Evolutionary conservation across 2,329 filamentous ascomycete genomes (phyloP).

Genomic region (Cladosporium sp.): DNA sequence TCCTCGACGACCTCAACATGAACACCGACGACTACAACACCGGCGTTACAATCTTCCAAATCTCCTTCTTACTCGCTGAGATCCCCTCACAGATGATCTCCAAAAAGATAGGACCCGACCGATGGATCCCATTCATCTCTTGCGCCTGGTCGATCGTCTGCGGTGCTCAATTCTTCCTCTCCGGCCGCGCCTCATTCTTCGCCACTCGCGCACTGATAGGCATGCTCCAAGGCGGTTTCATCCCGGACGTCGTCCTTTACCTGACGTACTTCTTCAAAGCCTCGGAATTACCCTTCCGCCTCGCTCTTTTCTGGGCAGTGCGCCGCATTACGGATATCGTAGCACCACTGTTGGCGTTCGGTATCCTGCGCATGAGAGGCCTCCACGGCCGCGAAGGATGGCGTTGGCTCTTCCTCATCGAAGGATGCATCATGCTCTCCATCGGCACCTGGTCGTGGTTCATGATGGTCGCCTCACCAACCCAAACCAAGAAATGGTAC

Average conservation of each 20-base stretch:
- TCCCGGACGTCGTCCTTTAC: constrained; percentile 66
- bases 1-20: constrained; percentile 53
- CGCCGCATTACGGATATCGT: constrained; percentile 34
- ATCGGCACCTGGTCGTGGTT: constrained; percentile 35
- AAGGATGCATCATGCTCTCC: neutral
- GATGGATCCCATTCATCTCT: constrained; percentile 62
- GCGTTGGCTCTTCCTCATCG: constrained; percentile 43
- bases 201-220: constrained; percentile 47
- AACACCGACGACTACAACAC: constrained; percentile 53
- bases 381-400: constrained; percentile 27
- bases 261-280: constrained; percentile 75
- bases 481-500: constrained; percentile 61
- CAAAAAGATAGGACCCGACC: constrained; percentile 48
- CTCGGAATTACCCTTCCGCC: constrained; percentile 38
- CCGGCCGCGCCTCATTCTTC: constrained; percentile 44
- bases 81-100: constrained; percentile 42
- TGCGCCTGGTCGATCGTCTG: constrained; percentile 54
- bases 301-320: constrained; percentile 38
- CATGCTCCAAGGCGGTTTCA: constrained; percentile 49
- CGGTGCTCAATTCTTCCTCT: constrained; percentile 61
- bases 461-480: constrained; percentile 54
- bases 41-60: constrained; percentile 66
- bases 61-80: constrained; percentile 67
- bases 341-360: constrained; percentile 31
- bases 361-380: constrained; percentile 32